A percentile compares a stretch with the other conserved stretches of the same genome.
Conservation (phyloP, 257 asterid genomes). For the Phtheirospermum japonicum region DNA sequence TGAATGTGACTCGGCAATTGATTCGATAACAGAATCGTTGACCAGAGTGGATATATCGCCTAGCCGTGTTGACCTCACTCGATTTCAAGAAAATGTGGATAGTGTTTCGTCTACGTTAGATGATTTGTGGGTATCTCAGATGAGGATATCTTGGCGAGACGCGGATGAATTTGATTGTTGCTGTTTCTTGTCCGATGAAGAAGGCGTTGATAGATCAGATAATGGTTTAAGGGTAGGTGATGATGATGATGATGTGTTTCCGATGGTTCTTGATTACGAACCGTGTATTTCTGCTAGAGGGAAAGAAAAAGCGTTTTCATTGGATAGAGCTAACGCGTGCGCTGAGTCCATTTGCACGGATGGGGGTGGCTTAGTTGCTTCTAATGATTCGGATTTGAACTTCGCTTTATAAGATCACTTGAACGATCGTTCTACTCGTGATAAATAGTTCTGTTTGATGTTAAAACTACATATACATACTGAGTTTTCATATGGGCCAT, state of each 20-base stretch:
- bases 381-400: constrained; percentile 77
- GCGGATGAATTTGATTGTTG: constrained; percentile 69
- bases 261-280: constrained; percentile 52
- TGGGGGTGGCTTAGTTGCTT: constrained; percentile 62
- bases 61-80: constrained; percentile 13
- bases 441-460: too few species aligned
- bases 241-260: constrained; percentile 31
- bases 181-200: constrained; percentile 71
- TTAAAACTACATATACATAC: too few species aligned
- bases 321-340: constrained; percentile 19
- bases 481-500: too few species aligned
- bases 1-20: constrained; percentile 35
- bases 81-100: constrained; percentile 30
- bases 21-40: constrained; percentile 30
- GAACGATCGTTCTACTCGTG: neutral
- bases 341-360: constrained; percentile 79
- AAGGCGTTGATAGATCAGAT: neutral
- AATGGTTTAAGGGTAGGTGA: neutral
- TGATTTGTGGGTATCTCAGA: constrained; percentile 44
- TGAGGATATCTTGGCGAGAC: constrained; percentile 83
- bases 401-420: constrained; percentile 4
- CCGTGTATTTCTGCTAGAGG: constrained; percentile 35
- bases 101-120: constrained; percentile 44
- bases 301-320: constrained; percentile 27
- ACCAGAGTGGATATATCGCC: constrained; percentile 33